Conservation (phyloP, 768 basidiomycete genomes). For the Pisolithus marmoratus region DNA sequence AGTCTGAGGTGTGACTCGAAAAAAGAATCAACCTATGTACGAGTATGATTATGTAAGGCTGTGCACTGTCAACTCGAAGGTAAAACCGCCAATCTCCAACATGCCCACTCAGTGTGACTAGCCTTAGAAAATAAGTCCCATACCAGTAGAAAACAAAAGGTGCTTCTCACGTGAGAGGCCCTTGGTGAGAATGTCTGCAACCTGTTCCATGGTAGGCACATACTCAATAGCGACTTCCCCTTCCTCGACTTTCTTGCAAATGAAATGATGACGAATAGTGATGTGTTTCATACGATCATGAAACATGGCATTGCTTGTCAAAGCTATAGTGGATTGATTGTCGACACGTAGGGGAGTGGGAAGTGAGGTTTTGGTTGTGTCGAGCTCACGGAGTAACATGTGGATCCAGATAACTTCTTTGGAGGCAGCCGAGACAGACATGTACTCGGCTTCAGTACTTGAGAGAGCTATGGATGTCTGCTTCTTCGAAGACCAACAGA, state of each 20-base stretch:
- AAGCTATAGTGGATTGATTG: neutral
- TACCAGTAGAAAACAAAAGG: neutral
- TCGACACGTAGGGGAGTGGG: conserved; percentile 10
- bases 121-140: neutral
- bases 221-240: conserved; percentile 33
- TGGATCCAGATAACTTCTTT: conserved; percentile 24
- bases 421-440: conserved; percentile 28
- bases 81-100: neutral
- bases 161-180: conserved; percentile 1
- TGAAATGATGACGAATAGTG: conserved; percentile 1
- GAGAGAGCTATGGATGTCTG: conserved; percentile 17
- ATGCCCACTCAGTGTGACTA: neutral
- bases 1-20: too few species aligned
- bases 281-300: conserved; percentile 2
- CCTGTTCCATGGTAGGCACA: conserved; percentile 12
- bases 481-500: conserved; percentile 30
- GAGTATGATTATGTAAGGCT: neutral
- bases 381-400: conserved; percentile 14
- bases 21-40: too few species aligned
- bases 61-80: neutral
- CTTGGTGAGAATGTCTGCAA: conserved; percentile 27
- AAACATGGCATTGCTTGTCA: neutral
- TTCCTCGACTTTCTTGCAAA: neutral
- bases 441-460: conserved; percentile 40
- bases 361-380: neutral